Base-by-base conservation (phyloP, 139 green algal genomes). In the Chlamydomonas sp. region DNA sequence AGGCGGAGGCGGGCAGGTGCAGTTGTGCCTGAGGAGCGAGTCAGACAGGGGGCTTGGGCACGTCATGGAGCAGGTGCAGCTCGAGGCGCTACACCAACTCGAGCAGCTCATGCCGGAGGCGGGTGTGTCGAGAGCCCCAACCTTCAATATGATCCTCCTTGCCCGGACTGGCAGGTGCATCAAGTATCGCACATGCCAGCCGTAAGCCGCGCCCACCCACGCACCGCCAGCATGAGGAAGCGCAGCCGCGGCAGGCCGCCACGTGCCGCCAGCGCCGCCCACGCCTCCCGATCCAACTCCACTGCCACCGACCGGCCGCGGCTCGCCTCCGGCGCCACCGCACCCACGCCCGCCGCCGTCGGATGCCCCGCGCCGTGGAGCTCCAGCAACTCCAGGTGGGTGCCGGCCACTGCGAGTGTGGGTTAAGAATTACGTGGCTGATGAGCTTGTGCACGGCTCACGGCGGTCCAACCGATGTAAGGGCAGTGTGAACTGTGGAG, bases 171-270 rank as follows among this genome's bases (percentile, higher is more conserved):
- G n/a, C n/a, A n/a, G n/a, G n/a, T n/a, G n/a, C n/a, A n/a, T n/a
- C n/a, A n/a, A n/a, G n/a, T n/a, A n/a, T n/a, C n/a, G n/a, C 12
- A 76, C 5, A 16, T 76, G 7, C 14, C 69, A 5, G 8, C 71
- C 71, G 14, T 31, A 8, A 20, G 15, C 71, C 71, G 31, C 71
- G 15, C 15, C 12, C 71, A 14, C 71, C 59, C 61, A 12, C 78
- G 31, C 79, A 86, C 81, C 81, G 81, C 81, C 60, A 86, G 81
- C 59, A 86, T 17, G 60, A 86, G 69, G 81, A 79, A 20, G 59
- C 62, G 17, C 69, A 86, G 81, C 60, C 60, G 12, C 4, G 81
- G 81, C 81, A 86, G 68, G 6, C 81, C 81, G 18, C 81, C 81
- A 3, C 58, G 2, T 2, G 3, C 64, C 60, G 73, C 81, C 59